Conservation (phyloP, 2,329 filamentous ascomycete genomes). For the Pezicula carpinea region DNA sequence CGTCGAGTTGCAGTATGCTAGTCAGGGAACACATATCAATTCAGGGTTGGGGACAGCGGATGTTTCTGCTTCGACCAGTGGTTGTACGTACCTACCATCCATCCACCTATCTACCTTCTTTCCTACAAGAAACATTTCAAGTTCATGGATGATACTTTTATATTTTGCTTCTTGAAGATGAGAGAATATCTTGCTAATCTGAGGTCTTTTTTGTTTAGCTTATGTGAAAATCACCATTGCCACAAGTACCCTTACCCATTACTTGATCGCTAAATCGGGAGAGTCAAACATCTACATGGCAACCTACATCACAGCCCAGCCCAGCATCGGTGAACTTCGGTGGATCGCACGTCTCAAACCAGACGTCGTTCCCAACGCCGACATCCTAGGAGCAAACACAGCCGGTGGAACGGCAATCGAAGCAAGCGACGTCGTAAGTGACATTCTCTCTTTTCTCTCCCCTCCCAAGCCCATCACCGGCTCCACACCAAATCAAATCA, state of each 20-base stretch:
- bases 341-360: constrained; percentile 58
- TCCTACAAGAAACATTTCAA: too few species aligned
- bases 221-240: constrained; percentile 60
- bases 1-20: constrained; percentile 50
- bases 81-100: constrained; percentile 1
- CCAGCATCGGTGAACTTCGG: constrained; percentile 54
- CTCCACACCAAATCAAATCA: too few species aligned
- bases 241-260: constrained; percentile 58
- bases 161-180: too few species aligned
- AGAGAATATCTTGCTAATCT: too few species aligned
- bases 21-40: constrained; percentile 43
- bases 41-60: constrained; percentile 53
- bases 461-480: too few species aligned
- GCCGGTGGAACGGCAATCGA: constrained; percentile 49
- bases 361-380: constrained; percentile 43
- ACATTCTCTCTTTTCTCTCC: too few species aligned
- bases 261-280: constrained; percentile 57
- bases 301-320: constrained; percentile 56
- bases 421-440: constrained; percentile 45
- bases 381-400: constrained; percentile 52
- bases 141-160: too few species aligned
- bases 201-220: neutral
- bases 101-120: too few species aligned
- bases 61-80: constrained; percentile 33
- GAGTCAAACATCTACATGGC: constrained; percentile 52